Base-by-base conservation (phyloP, 129 eudicot genomes). In the Heracleum sosnowskyi region DNA sequence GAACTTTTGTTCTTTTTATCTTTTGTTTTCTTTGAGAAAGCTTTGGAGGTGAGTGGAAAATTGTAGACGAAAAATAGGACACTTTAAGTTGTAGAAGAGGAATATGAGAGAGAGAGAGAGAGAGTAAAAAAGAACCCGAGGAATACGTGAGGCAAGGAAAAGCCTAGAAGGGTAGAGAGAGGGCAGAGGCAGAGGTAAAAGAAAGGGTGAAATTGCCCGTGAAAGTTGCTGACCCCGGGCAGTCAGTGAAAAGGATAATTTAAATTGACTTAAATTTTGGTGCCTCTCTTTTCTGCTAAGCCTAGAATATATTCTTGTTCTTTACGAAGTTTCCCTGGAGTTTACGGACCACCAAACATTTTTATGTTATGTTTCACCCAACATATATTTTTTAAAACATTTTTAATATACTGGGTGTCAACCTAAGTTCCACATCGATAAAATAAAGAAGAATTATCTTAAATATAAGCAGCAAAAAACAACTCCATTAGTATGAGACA, bases 81-180 rank as follows among this genome's bases (percentile, higher is more conserved):
- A 81, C 74, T 82, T 72, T 76, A 73, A 79, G 73, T 49, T 76
- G 78, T 62, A 76, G 13, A 62, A 34, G 73, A 5, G 5, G 5
- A 31, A 33, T 29, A 4, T 4, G 57, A 16, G 2, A 15, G 37
- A 29, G 40, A 68, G n/a, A 29, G 73, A 68, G 73, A 68, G 35
- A 39, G 34, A 15, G 80, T 69, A 71, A 77, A 76, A 81, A 73
- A 86, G 95, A 63, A 84, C 85, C 92, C 92, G 91, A 92, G 97
- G 90, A 88, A 81, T 76, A 60, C 85, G 96, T 83, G 93, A 81
- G 73, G 81, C 70, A 76, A 75, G 81, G 46, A 40, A 73, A 35
- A 37, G 73, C 39, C 39, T 34, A 64, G 26, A 1, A 74, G 76
- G 73, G 74, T 44, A 77, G 79, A 45, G 79, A 79, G 73, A 68